A percentile compares a stretch with the other conserved stretches of the same genome.
Conservation (phyloP, 1,139 yeast species). For the Pneumocystis carinii region DNA sequence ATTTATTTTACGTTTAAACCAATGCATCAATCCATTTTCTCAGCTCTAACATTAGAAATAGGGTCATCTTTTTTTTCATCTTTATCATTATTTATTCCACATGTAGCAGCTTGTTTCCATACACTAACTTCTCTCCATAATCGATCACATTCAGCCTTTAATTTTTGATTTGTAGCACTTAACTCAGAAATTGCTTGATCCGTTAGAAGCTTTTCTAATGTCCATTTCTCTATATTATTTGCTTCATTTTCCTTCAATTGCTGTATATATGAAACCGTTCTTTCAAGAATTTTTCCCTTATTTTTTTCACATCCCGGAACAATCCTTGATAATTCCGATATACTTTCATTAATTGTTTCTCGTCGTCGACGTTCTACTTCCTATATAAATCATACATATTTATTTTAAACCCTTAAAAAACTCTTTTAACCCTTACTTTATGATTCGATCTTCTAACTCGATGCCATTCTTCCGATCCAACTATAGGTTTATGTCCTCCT, state of each 20-base stretch:
- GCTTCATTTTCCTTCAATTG: constrained; percentile 39
- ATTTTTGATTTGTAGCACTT: constrained; percentile 59
- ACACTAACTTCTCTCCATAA: constrained; percentile 88
- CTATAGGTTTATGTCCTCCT: constrained; percentile 28
- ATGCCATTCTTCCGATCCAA: constrained; percentile 73
- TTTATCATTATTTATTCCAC: background rate
- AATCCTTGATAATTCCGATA: constrained; percentile 62
- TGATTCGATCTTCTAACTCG: constrained; percentile 75
- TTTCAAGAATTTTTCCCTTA: constrained; percentile 74
- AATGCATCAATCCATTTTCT: background rate
- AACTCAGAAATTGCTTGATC: constrained; percentile 83
- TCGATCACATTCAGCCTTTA: constrained; percentile 65
- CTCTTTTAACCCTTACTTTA: constrained; percentile 27
- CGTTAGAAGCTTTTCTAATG: constrained; percentile 74
- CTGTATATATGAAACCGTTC: constrained; percentile 80
- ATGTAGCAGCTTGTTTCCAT: constrained; percentile 38
- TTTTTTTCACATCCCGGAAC: constrained; percentile 84
- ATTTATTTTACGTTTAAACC: too few relatives aligned
- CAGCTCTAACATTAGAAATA: background rate
- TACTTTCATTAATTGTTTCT: constrained; percentile 80
- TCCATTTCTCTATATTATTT: constrained; percentile 55
- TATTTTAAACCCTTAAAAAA: too few relatives aligned
- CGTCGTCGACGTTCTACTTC: constrained; percentile 96
- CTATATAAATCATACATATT: background rate
- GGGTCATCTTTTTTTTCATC: background rate